These are phyloP conservation scores for Zasmidium citrigriseum DNA, from an alignment of 2,329 filamentous ascomycete genomes.

Conservation along the genomic window DNA sequence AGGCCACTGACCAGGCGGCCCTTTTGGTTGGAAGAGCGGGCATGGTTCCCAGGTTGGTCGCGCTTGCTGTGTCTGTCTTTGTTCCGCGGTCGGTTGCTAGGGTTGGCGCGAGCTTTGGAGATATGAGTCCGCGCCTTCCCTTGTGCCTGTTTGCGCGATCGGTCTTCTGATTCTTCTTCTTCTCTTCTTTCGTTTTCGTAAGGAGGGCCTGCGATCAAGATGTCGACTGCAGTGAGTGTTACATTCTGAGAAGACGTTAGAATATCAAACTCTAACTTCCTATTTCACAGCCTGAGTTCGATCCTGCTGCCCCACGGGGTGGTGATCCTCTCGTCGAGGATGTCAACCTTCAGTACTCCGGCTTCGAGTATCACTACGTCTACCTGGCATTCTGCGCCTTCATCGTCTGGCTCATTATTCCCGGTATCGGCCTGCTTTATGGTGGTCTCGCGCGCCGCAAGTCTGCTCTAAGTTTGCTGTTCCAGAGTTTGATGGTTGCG, in stretches of 20 bases:
- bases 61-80: not conserved
- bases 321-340: conserved; percentile 56
- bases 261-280: not conserved
- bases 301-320: conserved; percentile 51
- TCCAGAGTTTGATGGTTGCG: conserved; percentile 62
- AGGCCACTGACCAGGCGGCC: too few species aligned
- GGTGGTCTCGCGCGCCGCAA: conserved; percentile 64
- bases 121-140: not conserved
- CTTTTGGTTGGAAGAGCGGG: too few species aligned
- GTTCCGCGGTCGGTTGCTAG: not conserved
- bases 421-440: conserved; percentile 66
- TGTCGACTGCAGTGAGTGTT: not conserved
- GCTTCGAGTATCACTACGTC: conserved; percentile 62
- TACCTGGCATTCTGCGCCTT: conserved; percentile 61
- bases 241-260: not conserved
- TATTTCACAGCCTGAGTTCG: conserved; percentile 37
- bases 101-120: not conserved
- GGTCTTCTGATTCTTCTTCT: not conserved
- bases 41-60: too few species aligned
- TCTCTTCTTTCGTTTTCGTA: not conserved
- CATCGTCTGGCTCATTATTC: conserved; percentile 67
- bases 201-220: not conserved
- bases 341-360: conserved; percentile 60
- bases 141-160: not conserved
- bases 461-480: conserved; percentile 62